Base-by-base conservation (phyloP, 176 grass and related monocot species). In the Saccharum officinarum region DNA sequence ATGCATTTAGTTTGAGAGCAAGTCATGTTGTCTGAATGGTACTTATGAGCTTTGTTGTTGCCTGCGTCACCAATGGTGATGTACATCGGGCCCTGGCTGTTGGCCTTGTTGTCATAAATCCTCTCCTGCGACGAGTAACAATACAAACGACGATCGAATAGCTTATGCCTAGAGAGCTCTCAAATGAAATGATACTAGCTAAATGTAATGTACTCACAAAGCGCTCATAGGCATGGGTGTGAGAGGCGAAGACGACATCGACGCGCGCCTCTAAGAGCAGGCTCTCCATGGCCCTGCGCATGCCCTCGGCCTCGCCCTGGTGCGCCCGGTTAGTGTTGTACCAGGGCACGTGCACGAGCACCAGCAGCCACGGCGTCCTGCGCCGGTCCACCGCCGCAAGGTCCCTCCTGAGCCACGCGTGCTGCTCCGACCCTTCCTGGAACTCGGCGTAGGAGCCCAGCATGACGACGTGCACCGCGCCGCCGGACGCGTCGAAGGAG, bases 41-140 rank as follows among this genome's bases (percentile, higher is more conserved):
- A 95, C 91, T 76, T 87, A 63, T 49, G 67, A 37, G 91, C 73
- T 91, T 83, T 87, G 37, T 83, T 69, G 85, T 96, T 96, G 10
- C 94, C 94, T 10, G 83, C 94, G 55, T 96, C 91, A 23, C 91
- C 91, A 12, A 93, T 93, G 12, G 94, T 96, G 86, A 96, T 91
- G 67, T 96, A 87, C 75, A 96, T 66, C 14, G 86, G 59, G 20
- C 94, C 94, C 37, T 86, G 82, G 18, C 60, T 42, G 33, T 96
- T 84, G 10, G 88, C 57, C 69, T 70, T 41, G 0, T 71, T 76
- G 52, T 91, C 88, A 60, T 89, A 83, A 44, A 92, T 82, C 23
- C 94, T 87, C 37, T 39, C 73, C 93, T 95, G 61, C 28, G 46
- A 5, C 11, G 69, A 50, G 1, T 16, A 18, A 18, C n/a, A 4